A percentile compares a stretch with the other conserved stretches of the same genome.
phyloP scores from a whole-genome alignment of 805 yeast species.

The Metschnikowia dekortorum region DNA sequence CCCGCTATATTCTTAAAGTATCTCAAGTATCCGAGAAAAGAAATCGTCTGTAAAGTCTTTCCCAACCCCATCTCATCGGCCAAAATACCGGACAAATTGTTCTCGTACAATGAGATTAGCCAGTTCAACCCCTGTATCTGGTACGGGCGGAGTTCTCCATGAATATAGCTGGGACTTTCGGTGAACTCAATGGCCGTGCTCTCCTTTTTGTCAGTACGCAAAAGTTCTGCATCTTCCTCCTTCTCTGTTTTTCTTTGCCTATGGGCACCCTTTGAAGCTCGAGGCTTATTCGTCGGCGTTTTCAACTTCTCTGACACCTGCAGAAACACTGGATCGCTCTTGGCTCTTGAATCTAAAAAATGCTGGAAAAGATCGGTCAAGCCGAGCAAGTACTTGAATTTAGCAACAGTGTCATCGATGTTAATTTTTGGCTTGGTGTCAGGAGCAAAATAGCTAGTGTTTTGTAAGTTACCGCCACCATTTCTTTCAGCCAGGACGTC shows the following conservation, averaged over 20 bases:
- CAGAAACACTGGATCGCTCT: constrained; percentile 53
- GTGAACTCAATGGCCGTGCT: constrained; percentile 42
- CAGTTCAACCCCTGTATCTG: constrained; percentile 81
- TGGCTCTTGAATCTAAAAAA: constrained; percentile 62
- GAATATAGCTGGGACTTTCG: constrained; percentile 48
- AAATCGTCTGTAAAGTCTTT: constrained; percentile 74
- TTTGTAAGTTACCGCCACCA: background rate
- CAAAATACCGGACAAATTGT: constrained; percentile 66
- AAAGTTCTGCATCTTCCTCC: constrained; percentile 73
- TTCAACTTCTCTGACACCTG: constrained; percentile 44
- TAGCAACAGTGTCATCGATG: constrained; percentile 55
- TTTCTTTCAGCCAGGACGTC: background rate
- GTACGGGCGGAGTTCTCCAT: constrained; percentile 64
- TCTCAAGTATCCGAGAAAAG: constrained; percentile 69
- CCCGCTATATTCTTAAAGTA: constrained; percentile 57
- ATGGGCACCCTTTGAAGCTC: constrained; percentile 20
- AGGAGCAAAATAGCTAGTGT: constrained; percentile 27
- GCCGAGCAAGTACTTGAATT: constrained; percentile 64
- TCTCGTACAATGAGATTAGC: constrained; percentile 65
- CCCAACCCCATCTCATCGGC: constrained; percentile 90
- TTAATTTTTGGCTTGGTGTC: constrained; percentile 41
- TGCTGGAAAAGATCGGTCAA: constrained; percentile 64
- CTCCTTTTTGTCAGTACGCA: constrained; percentile 48
- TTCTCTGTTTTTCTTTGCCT: constrained; percentile 68
- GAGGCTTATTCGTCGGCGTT: constrained; percentile 6